Evolutionary conservation across 768 basidiomycete species (phyloP).

Genomic region (Tylopilus felleus): DNA sequence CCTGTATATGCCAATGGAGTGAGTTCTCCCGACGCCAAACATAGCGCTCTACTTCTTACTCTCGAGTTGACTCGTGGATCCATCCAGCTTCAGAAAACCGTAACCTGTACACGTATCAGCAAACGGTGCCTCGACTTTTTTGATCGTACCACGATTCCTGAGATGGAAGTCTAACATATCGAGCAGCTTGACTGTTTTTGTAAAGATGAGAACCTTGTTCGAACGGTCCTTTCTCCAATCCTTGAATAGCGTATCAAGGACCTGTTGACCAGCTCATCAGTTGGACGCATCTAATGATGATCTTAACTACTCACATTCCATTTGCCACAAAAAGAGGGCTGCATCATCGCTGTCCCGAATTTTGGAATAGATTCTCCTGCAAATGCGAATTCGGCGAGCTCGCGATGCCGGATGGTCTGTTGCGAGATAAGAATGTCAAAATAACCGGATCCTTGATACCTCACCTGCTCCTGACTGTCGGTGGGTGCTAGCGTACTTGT

Average conservation of each 20-base stretch:
- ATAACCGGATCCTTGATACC: not conserved
- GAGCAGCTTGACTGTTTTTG: constrained; percentile 86
- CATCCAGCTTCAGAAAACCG: constrained; percentile 74
- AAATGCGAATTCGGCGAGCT: constrained; percentile 61
- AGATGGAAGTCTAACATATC: constrained; percentile 83
- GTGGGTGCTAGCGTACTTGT: constrained; percentile 47
- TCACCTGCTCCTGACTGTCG: constrained; percentile 68
- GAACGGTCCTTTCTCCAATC: constrained; percentile 61
- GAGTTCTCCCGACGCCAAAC: not conserved
- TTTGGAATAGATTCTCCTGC: constrained; percentile 53
- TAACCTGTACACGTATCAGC: constrained; percentile 36
- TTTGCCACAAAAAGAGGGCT: constrained; percentile 74
- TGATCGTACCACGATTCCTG: constrained; percentile 42
- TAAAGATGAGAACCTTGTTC: constrained; percentile 93
- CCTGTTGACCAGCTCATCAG: constrained; percentile 39
- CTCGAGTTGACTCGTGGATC: constrained; percentile 61
- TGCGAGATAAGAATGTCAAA: not conserved
- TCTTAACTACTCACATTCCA: constrained; percentile 61
- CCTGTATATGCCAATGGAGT: constrained; percentile 39
- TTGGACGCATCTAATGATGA: not conserved
- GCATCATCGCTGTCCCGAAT: constrained; percentile 59
- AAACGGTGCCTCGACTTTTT: not conserved
- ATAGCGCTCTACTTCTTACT: constrained; percentile 44
- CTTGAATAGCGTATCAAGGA: constrained; percentile 61
- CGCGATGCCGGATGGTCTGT: constrained; percentile 53